Base-by-base conservation (phyloP, 495 filamentous ascomycete species). In the Aspergillus cavernicola region DNA sequence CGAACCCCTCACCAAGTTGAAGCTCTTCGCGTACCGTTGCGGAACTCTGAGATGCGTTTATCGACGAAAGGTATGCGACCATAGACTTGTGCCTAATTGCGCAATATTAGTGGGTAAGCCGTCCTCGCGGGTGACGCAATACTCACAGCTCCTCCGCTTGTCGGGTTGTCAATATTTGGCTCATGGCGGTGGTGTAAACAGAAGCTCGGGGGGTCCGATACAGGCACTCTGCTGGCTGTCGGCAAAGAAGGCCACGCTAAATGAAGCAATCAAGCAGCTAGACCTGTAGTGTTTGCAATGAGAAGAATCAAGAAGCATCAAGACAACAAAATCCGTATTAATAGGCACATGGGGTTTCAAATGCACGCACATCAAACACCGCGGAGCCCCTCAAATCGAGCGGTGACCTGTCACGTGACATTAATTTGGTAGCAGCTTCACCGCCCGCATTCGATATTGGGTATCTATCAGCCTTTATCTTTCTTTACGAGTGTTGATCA, bases 71-170 rank as follows among this genome's bases (percentile, higher is more conserved):
- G 66, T 95, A 96, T 57, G 91, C 90, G 47, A 96, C 84, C 33
- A 95, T 85, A 12, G 90, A 83, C 73, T 92, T 92, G 71, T 96
- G 90, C 61, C 91, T 96, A n/a, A 16, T 40, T 29, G 35, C 12
- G 42, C 28, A 58, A 48, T 16, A 47, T 22, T 19, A 24, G 26
- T 9, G 28, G 13, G 44, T 12, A 23, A 32, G 18, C 56, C 80
- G 68, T 41, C 84, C 76, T 11, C 20, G 10, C 19, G 10, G 13
- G n/a, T 7, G 9, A 23, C 20, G 22, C 18, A 20, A 60, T 52
- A 76, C 83, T 65, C 77, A 92, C 88, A 92, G 85, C 80, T 91
- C 88, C 68, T 90, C 87, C 45, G 88, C 87, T 76, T 91, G 88
- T 56, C 86, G 78, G 22, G 71, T 67, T 23, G 88, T 90, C 67